Evolutionary conservation across 805 yeast genomes (phyloP), one percentile per base, ranked within the genome.

Genomic region (Osmozyma mogii): DNA sequence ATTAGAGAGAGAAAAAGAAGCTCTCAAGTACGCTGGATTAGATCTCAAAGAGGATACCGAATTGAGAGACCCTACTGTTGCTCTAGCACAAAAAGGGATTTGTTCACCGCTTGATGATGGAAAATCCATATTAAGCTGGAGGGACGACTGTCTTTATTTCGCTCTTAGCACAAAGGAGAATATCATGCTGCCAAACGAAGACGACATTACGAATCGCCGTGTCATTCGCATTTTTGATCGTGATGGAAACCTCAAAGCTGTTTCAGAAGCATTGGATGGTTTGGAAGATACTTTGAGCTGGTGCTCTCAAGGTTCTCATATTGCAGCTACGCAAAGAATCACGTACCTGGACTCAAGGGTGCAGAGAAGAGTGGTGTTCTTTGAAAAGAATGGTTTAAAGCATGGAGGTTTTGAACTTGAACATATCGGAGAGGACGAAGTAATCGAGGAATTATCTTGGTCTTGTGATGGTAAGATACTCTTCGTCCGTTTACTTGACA

Each of bases 111-210:
- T 63, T 44, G 96, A 89, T 49, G 51, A 57, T 8, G 50, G 50
- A 10, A 34, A 50, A 4, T 61, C 61, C 5, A 53, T 58, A 25
- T 69, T 92, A 11, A 76, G 95, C 24, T 92, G 99, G 99, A 73
- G 98, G 48, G 96, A 96, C 10, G 98, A 92, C 51, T 82, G 95
- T 47, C 88, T 83, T 40, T 87, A 58, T 47, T 79, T 92, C 43
- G 74, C 82, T 1, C 63, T 92, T 2, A 70, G 78, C 14, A 62
- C 80, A 1, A 55, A 76, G 18, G 94, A 82, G 44, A 60, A 63
- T 8, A 61, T 61, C 1, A 50, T 62, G 3, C 56, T 54, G 10
- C 70, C 65, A 39, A 58, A 56, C 18, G 62, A 61, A 27, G 28
- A 48, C 44, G 53, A 58, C 43, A 14, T 46, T 37, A 32, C 50